Percentiles rank a stretch among this genome's conserved stretches.
Evolutionary conservation across 495 filamentous ascomycete genomes (phyloP).

Genomic region (Coniosporium apollinis): DNA sequence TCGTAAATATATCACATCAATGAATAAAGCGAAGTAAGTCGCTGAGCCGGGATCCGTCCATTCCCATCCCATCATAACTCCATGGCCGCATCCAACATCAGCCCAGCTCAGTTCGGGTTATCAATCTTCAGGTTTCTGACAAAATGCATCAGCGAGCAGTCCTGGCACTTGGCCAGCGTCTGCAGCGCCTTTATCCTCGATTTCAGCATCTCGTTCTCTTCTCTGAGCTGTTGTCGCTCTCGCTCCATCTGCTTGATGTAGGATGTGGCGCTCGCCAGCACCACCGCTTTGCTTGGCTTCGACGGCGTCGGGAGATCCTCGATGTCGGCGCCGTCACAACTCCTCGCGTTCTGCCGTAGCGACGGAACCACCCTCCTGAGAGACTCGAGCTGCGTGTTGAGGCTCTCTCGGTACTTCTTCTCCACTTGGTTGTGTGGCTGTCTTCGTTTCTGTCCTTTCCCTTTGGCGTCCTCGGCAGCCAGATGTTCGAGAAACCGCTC

Average conservation of each 20-base stretch:
- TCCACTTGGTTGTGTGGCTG: conserved; percentile 19
- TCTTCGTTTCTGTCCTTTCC: too few relatives aligned
- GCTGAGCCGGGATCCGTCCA: too few relatives aligned
- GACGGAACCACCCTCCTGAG: conserved; percentile 14
- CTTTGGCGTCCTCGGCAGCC: too few relatives aligned
- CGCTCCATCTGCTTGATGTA: conserved; percentile 20
- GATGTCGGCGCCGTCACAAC: conserved; percentile 12
- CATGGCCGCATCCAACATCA: too few relatives aligned
- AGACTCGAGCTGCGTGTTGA: conserved; percentile 18
- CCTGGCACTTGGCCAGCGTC: conserved; percentile 18
- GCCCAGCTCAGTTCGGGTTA: too few relatives aligned
- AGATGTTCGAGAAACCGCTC: too few relatives aligned
- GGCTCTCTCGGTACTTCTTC: conserved; percentile 17
- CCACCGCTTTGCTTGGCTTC: conserved; percentile 17
- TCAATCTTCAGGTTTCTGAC: conserved; percentile 17
- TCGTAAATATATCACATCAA: too few relatives aligned
- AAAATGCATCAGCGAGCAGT: conserved; percentile 18
- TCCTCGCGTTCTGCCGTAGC: conserved; percentile 11
- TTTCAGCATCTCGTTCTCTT: conserved; percentile 13
- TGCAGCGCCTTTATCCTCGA: conserved; percentile 14
- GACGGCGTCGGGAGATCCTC: conserved; percentile 14
- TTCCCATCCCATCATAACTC: too few relatives aligned
- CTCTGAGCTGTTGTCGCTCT: conserved; percentile 9
- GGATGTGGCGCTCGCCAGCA: conserved; percentile 15
- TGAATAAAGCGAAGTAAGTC: too few relatives aligned